Percentiles rank a stretch among this genome's conserved stretches.
These are phyloP conservation scores for Aspergillus ustus DNA, from an alignment of 2,329 filamentous ascomycete species.

Conservation along the genomic window DNA sequence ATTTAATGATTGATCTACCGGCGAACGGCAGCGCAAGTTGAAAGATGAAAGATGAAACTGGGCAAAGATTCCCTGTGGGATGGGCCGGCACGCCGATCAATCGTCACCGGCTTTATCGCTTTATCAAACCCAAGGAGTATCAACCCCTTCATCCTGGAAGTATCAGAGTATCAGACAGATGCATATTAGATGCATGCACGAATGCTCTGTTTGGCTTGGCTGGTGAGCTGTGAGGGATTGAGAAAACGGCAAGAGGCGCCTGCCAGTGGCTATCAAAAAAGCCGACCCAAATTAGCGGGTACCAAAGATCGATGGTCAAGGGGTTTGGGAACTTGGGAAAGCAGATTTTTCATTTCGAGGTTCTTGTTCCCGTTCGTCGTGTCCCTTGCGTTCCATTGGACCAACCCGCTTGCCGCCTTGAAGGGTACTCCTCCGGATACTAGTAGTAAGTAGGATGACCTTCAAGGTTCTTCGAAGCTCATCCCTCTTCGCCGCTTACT, in stretches of 20 bases:
- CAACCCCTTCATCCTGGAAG: neutral
- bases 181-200: neutral
- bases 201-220: constrained; percentile 2
- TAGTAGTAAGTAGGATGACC: no score
- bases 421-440: no score
- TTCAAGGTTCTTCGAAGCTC: neutral
- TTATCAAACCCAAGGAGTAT: neutral
- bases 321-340: constrained; percentile 12
- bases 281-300: constrained; percentile 23
- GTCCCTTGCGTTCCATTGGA: constrained; percentile 18
- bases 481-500: neutral
- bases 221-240: neutral
- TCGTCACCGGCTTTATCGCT: constrained; percentile 10
- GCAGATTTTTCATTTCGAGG: constrained; percentile 14
- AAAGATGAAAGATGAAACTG: constrained; percentile 27
- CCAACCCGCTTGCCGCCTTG: neutral
- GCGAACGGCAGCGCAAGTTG: constrained; percentile 7
- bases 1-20: constrained; percentile 26
- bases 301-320: constrained; percentile 22
- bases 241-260: constrained; percentile 10
- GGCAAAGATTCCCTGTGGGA: constrained; percentile 21
- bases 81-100: constrained; percentile 32
- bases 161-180: neutral
- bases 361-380: constrained; percentile 9
- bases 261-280: constrained; percentile 15